Conservation (phyloP, 306 rosid genomes). For the Mimosa bimucronata region DNA sequence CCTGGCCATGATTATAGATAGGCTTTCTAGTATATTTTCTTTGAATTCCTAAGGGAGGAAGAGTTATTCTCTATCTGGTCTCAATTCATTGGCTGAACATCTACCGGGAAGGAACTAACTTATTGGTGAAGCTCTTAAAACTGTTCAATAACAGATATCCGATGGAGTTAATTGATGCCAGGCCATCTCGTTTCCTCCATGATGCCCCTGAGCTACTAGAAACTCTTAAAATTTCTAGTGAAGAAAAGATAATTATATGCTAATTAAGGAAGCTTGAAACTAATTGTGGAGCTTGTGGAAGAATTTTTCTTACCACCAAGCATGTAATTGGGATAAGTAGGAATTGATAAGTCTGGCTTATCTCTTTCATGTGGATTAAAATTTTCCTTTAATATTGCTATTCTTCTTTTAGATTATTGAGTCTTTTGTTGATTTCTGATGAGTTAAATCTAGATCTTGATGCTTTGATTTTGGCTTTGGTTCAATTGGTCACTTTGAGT, state of each 20-base stretch:
- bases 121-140: background rate
- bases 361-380: background rate
- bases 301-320: background rate
- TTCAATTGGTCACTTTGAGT: constrained; percentile 34
- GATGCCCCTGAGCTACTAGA: background rate
- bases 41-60: background rate
- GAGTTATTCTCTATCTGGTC: background rate
- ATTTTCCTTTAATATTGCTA: constrained; percentile 15
- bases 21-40: background rate
- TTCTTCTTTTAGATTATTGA: constrained; percentile 27
- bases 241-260: constrained; percentile 1
- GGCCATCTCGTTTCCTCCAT: background rate
- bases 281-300: background rate
- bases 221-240: background rate
- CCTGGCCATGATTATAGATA: constrained; percentile 8
- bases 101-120: background rate
- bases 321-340: background rate
- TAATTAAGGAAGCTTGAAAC: background rate
- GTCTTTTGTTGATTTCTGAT: constrained; percentile 32
- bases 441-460: constrained; percentile 15
- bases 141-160: background rate
- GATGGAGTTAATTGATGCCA: background rate
- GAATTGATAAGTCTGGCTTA: background rate
- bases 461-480: background rate
- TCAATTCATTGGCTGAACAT: background rate